Evolutionary conservation across 2,329 filamentous ascomycete species (phyloP).

Genomic region (Xylariaceae sp.): DNA sequence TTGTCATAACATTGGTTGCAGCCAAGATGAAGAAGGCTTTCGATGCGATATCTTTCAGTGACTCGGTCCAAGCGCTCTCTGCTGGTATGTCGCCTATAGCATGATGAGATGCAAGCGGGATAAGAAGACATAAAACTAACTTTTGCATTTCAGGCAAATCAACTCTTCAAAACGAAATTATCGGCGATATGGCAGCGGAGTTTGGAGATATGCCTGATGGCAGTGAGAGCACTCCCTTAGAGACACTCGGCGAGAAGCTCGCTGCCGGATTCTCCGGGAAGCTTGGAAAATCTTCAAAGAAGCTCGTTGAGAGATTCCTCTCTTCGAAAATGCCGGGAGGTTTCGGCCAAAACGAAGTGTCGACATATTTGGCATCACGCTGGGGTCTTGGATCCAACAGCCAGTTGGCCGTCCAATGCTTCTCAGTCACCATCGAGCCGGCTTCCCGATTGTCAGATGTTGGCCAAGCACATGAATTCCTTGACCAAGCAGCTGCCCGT

Average conservation of each 20-base stretch:
- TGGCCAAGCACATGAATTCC: constrained; percentile 82
- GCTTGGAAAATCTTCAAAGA: constrained; percentile 92
- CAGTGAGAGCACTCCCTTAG: constrained; percentile 92
- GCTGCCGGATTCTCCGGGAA: constrained; percentile 97
- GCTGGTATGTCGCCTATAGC: constrained; percentile 62
- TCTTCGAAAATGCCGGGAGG: constrained; percentile 99
- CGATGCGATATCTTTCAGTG: constrained; percentile 81
- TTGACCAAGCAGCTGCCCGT: constrained; percentile 83
- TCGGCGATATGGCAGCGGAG: constrained; percentile 95
- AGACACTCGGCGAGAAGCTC: constrained; percentile 91
- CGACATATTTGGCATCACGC: constrained; percentile 89
- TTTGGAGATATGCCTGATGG: constrained; percentile 99
- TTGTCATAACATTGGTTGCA: constrained; percentile 82
- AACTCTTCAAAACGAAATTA: constrained; percentile 96
- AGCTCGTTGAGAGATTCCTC: constrained; percentile 86
- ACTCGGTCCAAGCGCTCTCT: constrained; percentile 96
- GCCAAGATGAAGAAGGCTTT: constrained; percentile 96
- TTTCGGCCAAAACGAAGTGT: constrained; percentile 93
- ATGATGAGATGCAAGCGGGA: not conserved
- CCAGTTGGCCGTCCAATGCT: constrained; percentile 82
- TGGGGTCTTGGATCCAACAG: constrained; percentile 85
- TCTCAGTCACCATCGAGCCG: constrained; percentile 91
- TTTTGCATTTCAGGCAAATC: constrained; percentile 71
- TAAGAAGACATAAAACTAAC: constrained; percentile 12
- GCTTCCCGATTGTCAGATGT: constrained; percentile 83